Base-by-base conservation (phyloP, 805 yeast species). In the Clavispora fructus region DNA sequence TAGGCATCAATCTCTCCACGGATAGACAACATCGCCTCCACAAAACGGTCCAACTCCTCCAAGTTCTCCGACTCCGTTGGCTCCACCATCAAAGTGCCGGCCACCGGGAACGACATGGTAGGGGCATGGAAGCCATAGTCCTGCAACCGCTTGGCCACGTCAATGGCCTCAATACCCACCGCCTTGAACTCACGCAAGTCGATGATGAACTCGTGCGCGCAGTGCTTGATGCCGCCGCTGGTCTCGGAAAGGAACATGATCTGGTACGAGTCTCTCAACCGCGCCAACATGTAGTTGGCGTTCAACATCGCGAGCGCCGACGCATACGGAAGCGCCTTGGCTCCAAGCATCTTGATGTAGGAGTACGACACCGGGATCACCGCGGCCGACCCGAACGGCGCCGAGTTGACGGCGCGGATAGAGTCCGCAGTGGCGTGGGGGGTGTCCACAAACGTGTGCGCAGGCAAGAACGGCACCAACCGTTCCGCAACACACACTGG, bases 41-140 rank as follows among this genome's bases (percentile, higher is more conserved):
- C 83, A 68, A 94, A 92, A 60, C 97, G 78, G 67, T 94, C 92
- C 51, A 94, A 74, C 69, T 94, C 99, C 46, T 76, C 87, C 59
- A 85, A 69, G 61, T 89, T 82, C 70, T 94, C 99, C 16, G 94
- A 84, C 70, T 94, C 99, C 3, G 99, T 94, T 49, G 99, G 99
- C 71, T 94, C 99, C 52, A 94, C 82, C 99, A 94, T 94, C 57
- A 94, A 77, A 2, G 99, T 94, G 51, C 95, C 96, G 6, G 97
- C 92, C 43, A 94, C 95, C 9, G 99, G 99, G 87, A 94, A 94
- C 2, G 98, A 94, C 87, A 94, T 83, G 25, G 99, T 94, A 51
- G 99, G 99, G 1, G 97, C 97, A 68, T 94, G 99, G 81, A 94
- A 94, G 0, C 98, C 97, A 64, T 92, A 94, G 69, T 94, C 99